Conservation (phyloP, 73 alveolate genomes). For the Tetrahymena borealis region DNA sequence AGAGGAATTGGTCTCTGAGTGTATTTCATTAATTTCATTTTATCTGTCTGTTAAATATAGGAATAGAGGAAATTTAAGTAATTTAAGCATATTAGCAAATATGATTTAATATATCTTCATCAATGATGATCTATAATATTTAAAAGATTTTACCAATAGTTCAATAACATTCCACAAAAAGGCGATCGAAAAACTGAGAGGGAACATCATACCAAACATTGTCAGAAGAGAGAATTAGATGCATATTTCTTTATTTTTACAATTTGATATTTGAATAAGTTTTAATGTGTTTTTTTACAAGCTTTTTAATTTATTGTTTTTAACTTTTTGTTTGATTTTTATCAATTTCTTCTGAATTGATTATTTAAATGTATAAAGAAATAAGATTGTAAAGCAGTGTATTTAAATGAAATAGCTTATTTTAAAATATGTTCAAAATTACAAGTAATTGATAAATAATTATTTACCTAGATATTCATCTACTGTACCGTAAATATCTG, state of each 20-base stretch:
- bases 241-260: slow-evolving; percentile 16
- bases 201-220: slow-evolving; percentile 24
- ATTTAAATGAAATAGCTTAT: too few species aligned
- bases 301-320: too few species aligned
- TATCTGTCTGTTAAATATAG: slow-evolving; percentile 1
- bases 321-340: too few species aligned
- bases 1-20: slow-evolving; percentile 36
- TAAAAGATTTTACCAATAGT: neutral
- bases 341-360: too few species aligned
- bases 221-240: slow-evolving; percentile 14
- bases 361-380: too few species aligned
- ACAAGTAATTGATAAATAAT: too few species aligned
- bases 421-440: too few species aligned
- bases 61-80: too few species aligned
- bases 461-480: slow-evolving; percentile 18
- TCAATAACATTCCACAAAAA: slow-evolving; percentile 37
- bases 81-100: too few species aligned
- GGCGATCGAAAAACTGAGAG: slow-evolving; percentile 32
- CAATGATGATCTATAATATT: neutral
- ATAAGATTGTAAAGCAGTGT: too few species aligned
- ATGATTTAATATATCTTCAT: neutral
- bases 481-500: slow-evolving; percentile 36
- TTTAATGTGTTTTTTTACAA: too few species aligned
- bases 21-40: slow-evolving; percentile 10
- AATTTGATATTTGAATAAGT: too few species aligned